These are phyloP conservation scores for Haematococcus sp. DNA, from an alignment of 139 green algal species.

Conservation along the genomic window DNA sequence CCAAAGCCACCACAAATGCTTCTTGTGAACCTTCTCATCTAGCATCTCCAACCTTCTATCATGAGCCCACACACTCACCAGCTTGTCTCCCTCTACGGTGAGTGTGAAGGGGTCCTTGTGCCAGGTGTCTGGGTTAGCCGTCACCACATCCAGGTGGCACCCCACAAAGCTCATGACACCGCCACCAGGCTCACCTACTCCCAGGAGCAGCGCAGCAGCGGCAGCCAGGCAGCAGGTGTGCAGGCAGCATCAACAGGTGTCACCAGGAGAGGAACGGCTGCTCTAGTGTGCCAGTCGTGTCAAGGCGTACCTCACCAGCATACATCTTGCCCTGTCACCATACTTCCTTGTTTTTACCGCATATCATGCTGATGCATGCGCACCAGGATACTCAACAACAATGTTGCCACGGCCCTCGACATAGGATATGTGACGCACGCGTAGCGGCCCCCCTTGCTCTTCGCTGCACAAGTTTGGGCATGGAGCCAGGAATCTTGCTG, in stretches of 20 bases:
- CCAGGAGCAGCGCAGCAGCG: background rate
- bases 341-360: too few relatives aligned
- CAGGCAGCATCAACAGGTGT: background rate
- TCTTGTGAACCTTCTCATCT: too few relatives aligned
- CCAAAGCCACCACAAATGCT: too few relatives aligned
- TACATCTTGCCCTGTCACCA: too few relatives aligned
- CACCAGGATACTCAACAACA: slow-evolving; percentile 61
- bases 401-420: slow-evolving; percentile 70
- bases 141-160: slow-evolving; percentile 75
- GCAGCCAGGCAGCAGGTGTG: too few relatives aligned
- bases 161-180: slow-evolving; percentile 69
- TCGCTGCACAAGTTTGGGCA: too few relatives aligned
- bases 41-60: too few relatives aligned
- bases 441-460: slow-evolving; percentile 61
- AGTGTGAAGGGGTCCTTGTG: slow-evolving; percentile 64
- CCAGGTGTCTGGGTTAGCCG: slow-evolving; percentile 74
- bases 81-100: slow-evolving; percentile 37
- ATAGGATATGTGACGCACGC: slow-evolving; percentile 58
- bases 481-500: too few relatives aligned
- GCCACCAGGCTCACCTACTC: slow-evolving; percentile 26
- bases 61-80: too few relatives aligned
- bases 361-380: too few relatives aligned
- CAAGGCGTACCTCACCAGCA: too few relatives aligned
- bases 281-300: slow-evolving; percentile 10
- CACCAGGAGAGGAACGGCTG: background rate